phyloP scores from a whole-genome alignment of 2,329 filamentous ascomycete species.

The Aspergillus unguis region DNA sequence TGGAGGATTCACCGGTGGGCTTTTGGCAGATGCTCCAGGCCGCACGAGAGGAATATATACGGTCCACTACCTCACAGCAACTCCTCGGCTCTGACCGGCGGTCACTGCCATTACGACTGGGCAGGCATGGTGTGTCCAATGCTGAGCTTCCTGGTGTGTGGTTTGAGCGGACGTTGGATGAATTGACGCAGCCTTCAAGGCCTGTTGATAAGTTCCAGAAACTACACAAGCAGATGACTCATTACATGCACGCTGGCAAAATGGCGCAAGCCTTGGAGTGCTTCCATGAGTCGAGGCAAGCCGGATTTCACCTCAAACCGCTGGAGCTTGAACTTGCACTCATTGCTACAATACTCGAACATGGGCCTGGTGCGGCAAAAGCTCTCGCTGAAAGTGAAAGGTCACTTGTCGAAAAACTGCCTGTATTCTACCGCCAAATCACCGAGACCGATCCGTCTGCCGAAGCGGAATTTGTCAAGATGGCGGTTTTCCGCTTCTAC shows the following conservation, averaged over 20 bases:
- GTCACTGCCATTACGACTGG: conserved; percentile 20
- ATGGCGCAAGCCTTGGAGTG: conserved; percentile 29
- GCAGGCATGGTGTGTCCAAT: conserved; percentile 27
- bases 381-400: conserved; percentile 31
- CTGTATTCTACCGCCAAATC: conserved; percentile 37
- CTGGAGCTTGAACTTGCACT: conserved; percentile 37
- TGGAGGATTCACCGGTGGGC: conserved; percentile 34
- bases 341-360: conserved; percentile 34
- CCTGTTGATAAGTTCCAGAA: conserved; percentile 32
- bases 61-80: conserved; percentile 31
- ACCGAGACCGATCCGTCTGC: conserved; percentile 22
- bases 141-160: conserved; percentile 20
- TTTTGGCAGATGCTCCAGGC: conserved; percentile 42
- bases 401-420: conserved; percentile 24
- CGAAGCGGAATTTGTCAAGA: conserved; percentile 29
- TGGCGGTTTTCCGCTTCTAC: conserved; percentile 41
- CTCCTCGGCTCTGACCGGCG: conserved; percentile 36
- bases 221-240: conserved; percentile 37
- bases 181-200: conserved; percentile 24
- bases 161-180: conserved; percentile 31
- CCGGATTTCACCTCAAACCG: conserved; percentile 30
- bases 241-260: conserved; percentile 37
- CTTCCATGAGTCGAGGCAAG: conserved; percentile 29
- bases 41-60: conserved; percentile 32
- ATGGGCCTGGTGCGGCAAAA: conserved; percentile 30